Percentiles rank a stretch among this genome's conserved stretches.
Conservation (phyloP, 2,329 filamentous ascomycete species). For the Trichoderma lentiforme region DNA sequence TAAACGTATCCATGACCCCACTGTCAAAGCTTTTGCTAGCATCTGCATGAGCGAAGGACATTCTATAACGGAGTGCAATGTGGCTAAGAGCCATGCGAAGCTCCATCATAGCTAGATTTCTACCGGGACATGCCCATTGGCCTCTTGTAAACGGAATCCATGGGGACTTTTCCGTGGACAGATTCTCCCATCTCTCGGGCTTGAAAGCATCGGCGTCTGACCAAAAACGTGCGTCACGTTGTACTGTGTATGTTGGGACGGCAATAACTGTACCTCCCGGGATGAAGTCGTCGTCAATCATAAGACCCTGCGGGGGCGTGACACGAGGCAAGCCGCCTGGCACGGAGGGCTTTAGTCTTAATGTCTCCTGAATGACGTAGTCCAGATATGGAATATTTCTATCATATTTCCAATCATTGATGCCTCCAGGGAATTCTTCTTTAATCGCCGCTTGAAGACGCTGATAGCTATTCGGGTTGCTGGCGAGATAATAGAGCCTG, state of each 20-base stretch:
- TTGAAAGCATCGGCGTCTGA: constrained; percentile 27
- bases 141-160: constrained; percentile 22
- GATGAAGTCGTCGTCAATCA: constrained; percentile 32
- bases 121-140: constrained; percentile 36
- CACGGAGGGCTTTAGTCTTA: constrained; percentile 38
- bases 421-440: not conserved
- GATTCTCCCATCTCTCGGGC: constrained; percentile 33
- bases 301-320: constrained; percentile 37
- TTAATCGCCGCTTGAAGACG: not conserved
- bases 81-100: constrained; percentile 18
- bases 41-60: constrained; percentile 25
- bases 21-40: not conserved
- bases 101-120: constrained; percentile 36
- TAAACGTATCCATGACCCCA: constrained; percentile 6
- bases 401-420: constrained; percentile 18
- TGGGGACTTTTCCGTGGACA: not conserved
- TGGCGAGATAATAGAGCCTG: constrained; percentile 1
- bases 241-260: constrained; percentile 20
- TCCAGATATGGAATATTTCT: constrained; percentile 27
- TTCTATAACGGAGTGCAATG: constrained; percentile 9
- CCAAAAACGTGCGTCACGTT: constrained; percentile 23
- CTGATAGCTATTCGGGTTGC: not conserved
- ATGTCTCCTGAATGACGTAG: constrained; percentile 38
- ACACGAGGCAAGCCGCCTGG: constrained; percentile 34
- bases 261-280: constrained; percentile 36